Evolutionary conservation across 2,329 filamentous ascomycete species (phyloP).

Genomic region (Xylaria sp.): DNA sequence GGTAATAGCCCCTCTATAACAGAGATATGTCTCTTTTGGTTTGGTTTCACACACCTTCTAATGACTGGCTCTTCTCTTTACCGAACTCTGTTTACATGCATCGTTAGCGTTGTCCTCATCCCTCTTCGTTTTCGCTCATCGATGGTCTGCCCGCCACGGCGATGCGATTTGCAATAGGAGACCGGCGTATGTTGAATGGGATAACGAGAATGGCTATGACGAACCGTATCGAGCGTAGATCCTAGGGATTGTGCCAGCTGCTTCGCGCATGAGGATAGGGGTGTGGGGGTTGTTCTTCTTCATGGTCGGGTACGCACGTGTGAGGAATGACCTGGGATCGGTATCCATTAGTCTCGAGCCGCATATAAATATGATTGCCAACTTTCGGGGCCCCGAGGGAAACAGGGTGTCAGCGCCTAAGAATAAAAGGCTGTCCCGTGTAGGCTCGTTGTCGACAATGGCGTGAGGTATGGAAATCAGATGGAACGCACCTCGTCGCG

Average conservation of each 20-base stretch:
- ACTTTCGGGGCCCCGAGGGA: too few species aligned
- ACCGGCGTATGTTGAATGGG: neutral
- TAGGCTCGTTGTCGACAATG: neutral
- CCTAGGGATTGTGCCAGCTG: slow-evolving; percentile 79
- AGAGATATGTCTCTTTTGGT: neutral
- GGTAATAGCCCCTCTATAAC: neutral
- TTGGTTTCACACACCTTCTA: slow-evolving; percentile 50
- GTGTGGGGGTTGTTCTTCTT: slow-evolving; percentile 97
- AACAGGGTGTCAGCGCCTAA: too few species aligned
- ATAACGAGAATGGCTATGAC: slow-evolving; percentile 37
- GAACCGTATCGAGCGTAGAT: slow-evolving; percentile 93
- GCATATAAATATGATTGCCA: too few species aligned
- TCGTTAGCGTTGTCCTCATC: slow-evolving; percentile 27
- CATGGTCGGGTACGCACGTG: slow-evolving; percentile 93
- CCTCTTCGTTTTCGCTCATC: neutral
- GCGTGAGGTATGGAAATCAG: neutral
- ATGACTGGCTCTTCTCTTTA: slow-evolving; percentile 60
- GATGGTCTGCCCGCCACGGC: neutral
- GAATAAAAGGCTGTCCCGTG: too few species aligned
- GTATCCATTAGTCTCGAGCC: neutral
- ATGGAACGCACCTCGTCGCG: slow-evolving; percentile 73
- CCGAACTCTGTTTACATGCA: slow-evolving; percentile 53
- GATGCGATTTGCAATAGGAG: neutral
- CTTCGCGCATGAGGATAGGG: slow-evolving; percentile 95
- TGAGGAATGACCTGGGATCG: slow-evolving; percentile 77